Evolutionary conservation across 768 basidiomycete genomes (phyloP), one percentile per base, ranked within the genome.

Genomic region (Leccinum incarnatum): DNA sequence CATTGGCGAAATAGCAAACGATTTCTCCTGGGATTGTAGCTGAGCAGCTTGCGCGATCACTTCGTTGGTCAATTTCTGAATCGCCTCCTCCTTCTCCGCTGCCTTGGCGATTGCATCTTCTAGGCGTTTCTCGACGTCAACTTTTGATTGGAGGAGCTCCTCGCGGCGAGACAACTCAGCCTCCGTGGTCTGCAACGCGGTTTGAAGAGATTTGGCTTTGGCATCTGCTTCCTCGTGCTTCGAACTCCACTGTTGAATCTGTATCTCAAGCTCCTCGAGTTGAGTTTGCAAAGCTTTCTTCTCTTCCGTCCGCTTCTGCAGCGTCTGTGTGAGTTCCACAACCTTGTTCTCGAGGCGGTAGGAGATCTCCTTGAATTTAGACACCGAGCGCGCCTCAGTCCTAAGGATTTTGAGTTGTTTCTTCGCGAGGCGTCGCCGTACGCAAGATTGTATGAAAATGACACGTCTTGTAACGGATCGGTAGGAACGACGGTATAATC

Each of bases 281-380:
- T 87, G 85, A n/a, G 75, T 77, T 63, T 89, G 87, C 47, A 98
- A 77, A 55, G 87, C 88, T 75, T 92, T 95, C 78, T 91, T 94
- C 77, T 99, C 96, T 58, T 85, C 83, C 2, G 88, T 95, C 50
- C 96, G 87, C 68, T 82, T 88, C 74, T 98, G 97, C 12, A 99
- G 82, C 15, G 78, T 86, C 72, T 99, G 97, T 0, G 97, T 98
- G 61, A 99, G 88, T 71, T 98, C 96, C 58, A 99, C 93, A 47
- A 99, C 97, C 77, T 98, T 99, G 81, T 98, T 99, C 78, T 99
- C 97, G 56, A 99, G 81, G 65, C 85, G 87, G 70, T 98, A 98
- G 0, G 96, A 98, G 64, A 96, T 97, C 76, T 97, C 95, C 77
- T 97, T 98, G 85, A 96, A 98, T 71, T 95, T 97, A 65, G 92